Conservation (phyloP, 441 rosid species). For the Gossypium davidsonii region DNA sequence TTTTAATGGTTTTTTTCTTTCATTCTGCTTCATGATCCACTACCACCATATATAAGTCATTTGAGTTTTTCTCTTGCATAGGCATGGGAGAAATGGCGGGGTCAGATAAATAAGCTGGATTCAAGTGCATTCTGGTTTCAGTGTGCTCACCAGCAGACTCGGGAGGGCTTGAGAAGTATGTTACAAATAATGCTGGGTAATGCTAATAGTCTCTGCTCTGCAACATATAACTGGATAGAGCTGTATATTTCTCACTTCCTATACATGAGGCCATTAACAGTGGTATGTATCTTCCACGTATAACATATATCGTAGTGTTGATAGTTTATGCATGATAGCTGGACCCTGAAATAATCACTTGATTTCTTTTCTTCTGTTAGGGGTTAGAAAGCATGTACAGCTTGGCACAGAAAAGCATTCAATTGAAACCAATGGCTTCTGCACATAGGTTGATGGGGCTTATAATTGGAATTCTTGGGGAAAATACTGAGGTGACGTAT, state of each 20-base stretch:
- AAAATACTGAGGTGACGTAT: conserved; percentile 71
- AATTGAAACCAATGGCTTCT: conserved; percentile 52
- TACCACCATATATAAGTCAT: conserved; percentile 12
- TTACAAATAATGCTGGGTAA: conserved; percentile 85
- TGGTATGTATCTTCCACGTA: conserved; percentile 31
- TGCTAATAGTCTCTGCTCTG: conserved; percentile 40
- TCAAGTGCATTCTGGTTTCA: conserved; percentile 82
- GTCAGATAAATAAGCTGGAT: conserved; percentile 74
- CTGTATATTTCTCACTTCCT: conserved; percentile 68
- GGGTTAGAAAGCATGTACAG: conserved; percentile 84
- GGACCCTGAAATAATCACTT: conserved; percentile 13
- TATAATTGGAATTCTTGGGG: conserved; percentile 75
- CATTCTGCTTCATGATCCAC: background rate
- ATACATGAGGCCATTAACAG: conserved; percentile 77
- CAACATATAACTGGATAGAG: conserved; percentile 76
- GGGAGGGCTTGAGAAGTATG: conserved; percentile 81
- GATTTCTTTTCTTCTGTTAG: conserved; percentile 34
- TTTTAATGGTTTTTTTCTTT: conserved; percentile 4
- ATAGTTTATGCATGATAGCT: background rate
- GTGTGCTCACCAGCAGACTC: conserved; percentile 69
- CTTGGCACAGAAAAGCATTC: conserved; percentile 77
- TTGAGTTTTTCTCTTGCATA: conserved; percentile 25
- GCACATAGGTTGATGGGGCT: conserved; percentile 70
- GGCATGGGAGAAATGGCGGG: conserved; percentile 96
- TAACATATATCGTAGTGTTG: background rate